phyloP scores from a whole-genome alignment of 768 basidiomycete genomes.

The Boletus reticuloceps region DNA sequence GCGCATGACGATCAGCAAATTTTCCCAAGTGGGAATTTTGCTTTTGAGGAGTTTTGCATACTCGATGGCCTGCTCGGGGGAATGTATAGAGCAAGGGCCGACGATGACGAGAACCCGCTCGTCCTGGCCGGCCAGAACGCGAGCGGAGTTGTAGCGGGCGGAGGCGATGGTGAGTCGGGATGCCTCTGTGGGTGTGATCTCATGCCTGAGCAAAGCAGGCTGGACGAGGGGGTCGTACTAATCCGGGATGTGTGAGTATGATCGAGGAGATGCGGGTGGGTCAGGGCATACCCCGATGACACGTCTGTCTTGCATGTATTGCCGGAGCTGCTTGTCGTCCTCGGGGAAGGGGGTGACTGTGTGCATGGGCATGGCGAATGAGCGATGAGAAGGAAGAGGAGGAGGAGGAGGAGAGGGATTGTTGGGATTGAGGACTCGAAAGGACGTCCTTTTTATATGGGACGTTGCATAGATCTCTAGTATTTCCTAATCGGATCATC shows the following conservation, averaged over 20 bases:
- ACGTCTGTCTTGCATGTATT: conserved; percentile 78
- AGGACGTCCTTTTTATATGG: conserved; percentile 30
- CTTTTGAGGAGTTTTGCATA: conserved; percentile 73
- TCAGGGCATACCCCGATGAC: conserved; percentile 64
- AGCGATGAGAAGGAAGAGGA: not conserved
- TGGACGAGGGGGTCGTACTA: conserved; percentile 97
- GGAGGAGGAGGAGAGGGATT: not conserved
- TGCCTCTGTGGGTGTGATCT: conserved; percentile 63
- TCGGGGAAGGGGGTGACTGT: conserved; percentile 62
- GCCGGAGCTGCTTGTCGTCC: conserved; percentile 59
- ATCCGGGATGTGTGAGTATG: conserved; percentile 10
- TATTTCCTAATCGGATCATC: conserved; percentile 10
- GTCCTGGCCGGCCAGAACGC: conserved; percentile 80
- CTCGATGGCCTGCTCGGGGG: conserved; percentile 77
- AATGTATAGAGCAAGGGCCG: conserved; percentile 96
- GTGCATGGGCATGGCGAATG: conserved; percentile 27
- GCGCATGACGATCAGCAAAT: conserved; percentile 92
- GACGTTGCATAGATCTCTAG: not conserved
- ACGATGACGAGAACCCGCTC: conserved; percentile 87
- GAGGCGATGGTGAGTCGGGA: conserved; percentile 76
- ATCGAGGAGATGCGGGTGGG: not conserved
- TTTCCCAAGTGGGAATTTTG: conserved; percentile 64
- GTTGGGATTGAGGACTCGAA: not conserved
- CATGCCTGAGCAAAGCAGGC: conserved; percentile 86
- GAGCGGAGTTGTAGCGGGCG: conserved; percentile 75